Conservation (phyloP, 1,284 basidiomycete species). For the Pulveroboletus sp. region DNA sequence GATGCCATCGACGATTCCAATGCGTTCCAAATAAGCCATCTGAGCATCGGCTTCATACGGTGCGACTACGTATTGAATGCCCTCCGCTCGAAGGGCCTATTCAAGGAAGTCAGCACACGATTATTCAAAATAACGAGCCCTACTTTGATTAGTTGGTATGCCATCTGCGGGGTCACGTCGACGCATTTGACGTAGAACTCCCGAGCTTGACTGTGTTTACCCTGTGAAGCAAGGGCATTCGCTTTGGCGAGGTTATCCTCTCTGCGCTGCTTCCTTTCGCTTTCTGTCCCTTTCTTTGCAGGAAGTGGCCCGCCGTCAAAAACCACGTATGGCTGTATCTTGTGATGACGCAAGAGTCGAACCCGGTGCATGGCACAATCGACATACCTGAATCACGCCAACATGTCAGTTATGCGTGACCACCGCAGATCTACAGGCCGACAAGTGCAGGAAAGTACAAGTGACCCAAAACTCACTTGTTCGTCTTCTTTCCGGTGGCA, state of each 20-base stretch:
- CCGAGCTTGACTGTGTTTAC: conserved; percentile 77
- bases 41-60: conserved; percentile 99
- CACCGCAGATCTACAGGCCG: neutral
- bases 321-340: conserved; percentile 89
- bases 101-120: conserved; percentile 12
- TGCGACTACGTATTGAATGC: conserved; percentile 86
- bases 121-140: conserved; percentile 32
- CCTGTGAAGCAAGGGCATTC: conserved; percentile 73
- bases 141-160: conserved; percentile 94
- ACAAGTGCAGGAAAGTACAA: neutral
- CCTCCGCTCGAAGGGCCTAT: conserved; percentile 81
- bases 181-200: conserved; percentile 90
- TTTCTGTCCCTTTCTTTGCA: conserved; percentile 91
- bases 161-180: conserved; percentile 97
- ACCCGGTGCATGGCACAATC: conserved; percentile 95
- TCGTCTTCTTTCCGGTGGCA: conserved; percentile 81
- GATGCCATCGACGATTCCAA: conserved; percentile 86
- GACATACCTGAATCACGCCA: conserved; percentile 69
- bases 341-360: conserved; percentile 81
- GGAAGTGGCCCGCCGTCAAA: conserved; percentile 97
- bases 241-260: conserved; percentile 72
- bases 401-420: conserved; percentile 3
- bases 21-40: conserved; percentile 87
- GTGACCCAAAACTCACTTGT: conserved; percentile 58
- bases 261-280: conserved; percentile 72